Base-by-base conservation (phyloP, 305 asterid genomes). In the Stenogyne calaminthoides region DNA sequence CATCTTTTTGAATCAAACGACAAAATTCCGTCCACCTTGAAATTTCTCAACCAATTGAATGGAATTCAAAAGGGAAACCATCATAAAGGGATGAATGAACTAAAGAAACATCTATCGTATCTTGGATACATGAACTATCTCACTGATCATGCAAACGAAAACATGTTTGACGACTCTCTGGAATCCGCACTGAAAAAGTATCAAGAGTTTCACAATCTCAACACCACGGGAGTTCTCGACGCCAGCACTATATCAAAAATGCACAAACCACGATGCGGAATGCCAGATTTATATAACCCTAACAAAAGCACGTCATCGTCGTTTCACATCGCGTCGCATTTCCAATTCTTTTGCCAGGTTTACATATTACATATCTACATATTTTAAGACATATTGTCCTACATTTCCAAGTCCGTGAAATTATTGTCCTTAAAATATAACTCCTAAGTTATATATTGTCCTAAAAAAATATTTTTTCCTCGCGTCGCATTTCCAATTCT, bases 201-300 rank as follows among this genome's bases (percentile, higher is more conserved):
- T 39, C 75, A 77, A 61, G 1, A 37, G 9, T 67, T 51, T 15
- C 29, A 67, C 56, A 0, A 61, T 54, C 68, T 78, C 7, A 60
- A 70, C 3, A n/a, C 20, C 56, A 78, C 75, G 2, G 54, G 75
- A 37, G n/a, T 29, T 9, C 20, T 44, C 4, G 63, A 77, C n/a
- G 25, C 69, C 3, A 37, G 20, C 47, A 77, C 67, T 15, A 44
- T 77, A 57, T n/a, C 37, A 22, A 46, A 46, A 36, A 19, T 66
- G 74, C 44, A 27, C 1, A 5, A 54, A 9, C 67, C 54, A 7
- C 61, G 65, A 51, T 66, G 70, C 19, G 76, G 69, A 14, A 9
- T 77, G 64, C 63, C 68, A 0, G 72, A 70, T n/a, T 44, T 55
- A 3, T 19, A 37, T 9, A 39, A 25, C 27, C 25, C 60, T 44